Percentiles rank a stretch among this genome's conserved stretches.
Evolutionary conservation across 164 flowering plant genomes (phyloP).

Genomic region (Kingdonia uniflora): DNA sequence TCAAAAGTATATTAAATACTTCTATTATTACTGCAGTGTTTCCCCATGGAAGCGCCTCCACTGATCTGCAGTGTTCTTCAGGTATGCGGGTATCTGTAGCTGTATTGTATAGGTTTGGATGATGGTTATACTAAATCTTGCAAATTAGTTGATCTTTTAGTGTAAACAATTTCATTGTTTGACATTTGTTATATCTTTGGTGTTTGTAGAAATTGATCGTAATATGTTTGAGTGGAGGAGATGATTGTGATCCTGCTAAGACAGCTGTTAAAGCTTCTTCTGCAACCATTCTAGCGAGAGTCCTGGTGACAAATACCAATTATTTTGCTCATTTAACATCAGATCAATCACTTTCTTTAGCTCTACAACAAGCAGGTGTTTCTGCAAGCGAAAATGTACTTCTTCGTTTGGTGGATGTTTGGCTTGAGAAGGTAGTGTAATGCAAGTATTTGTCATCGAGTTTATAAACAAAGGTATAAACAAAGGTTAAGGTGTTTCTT

Average conservation of each 20-base stretch:
- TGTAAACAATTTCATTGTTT: too few relatives aligned
- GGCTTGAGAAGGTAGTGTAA: constrained; percentile 96
- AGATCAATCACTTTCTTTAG: constrained; percentile 46
- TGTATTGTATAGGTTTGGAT: too few relatives aligned
- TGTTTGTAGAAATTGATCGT: constrained; percentile 55
- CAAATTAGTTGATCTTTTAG: too few relatives aligned
- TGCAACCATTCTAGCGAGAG: constrained; percentile 82
- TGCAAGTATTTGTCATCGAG: too few relatives aligned
- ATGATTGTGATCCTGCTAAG: constrained; percentile 71
- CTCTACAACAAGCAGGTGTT: constrained; percentile 61
- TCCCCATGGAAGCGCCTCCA: constrained; percentile 70
- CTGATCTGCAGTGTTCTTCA: constrained; percentile 66
- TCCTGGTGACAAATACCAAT: constrained; percentile 78
- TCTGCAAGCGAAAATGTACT: constrained; percentile 62
- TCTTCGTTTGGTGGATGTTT: constrained; percentile 73
- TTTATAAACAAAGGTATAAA: too few relatives aligned
- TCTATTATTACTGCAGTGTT: constrained; percentile 63
- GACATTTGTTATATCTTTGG: neutral
- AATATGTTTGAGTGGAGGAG: constrained; percentile 81
- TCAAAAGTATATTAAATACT: too few relatives aligned
- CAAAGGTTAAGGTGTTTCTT: too few relatives aligned
- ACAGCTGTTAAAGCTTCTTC: constrained; percentile 64
- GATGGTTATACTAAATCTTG: neutral
- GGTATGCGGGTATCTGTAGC: constrained; percentile 41
- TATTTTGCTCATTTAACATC: constrained; percentile 74